Percentiles rank a stretch among this genome's conserved stretches.
phyloP scores from a whole-genome alignment of 768 basidiomycete genomes.

The Mycena floridula region DNA sequence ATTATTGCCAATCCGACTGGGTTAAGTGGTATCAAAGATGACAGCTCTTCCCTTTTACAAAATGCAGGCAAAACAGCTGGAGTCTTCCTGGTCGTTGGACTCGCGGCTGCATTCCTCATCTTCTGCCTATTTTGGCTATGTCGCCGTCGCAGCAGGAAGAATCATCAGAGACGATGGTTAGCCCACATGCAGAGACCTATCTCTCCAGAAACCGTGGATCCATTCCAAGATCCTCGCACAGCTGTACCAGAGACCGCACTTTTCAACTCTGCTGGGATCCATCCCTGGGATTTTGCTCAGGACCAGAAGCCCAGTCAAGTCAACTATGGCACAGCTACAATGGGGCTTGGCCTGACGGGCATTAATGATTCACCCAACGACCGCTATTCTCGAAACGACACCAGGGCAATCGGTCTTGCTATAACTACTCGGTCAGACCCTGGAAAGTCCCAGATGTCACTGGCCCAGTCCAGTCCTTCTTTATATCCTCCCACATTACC shows the following conservation, averaged over 20 bases:
- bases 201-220: constrained; percentile 22
- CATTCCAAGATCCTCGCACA: constrained; percentile 28
- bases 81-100: constrained; percentile 64
- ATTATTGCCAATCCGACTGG: constrained; percentile 45
- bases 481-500: constrained; percentile 43
- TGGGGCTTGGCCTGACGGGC: no score
- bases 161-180: constrained; percentile 30
- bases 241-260: no score
- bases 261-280: no score
- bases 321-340: no score
- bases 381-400: no score
- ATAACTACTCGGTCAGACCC: no score
- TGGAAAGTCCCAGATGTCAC: constrained; percentile 22
- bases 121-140: constrained; percentile 36
- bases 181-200: constrained; percentile 27
- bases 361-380: no score
- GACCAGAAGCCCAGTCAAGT: no score
- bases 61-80: constrained; percentile 68
- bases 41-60: constrained; percentile 45
- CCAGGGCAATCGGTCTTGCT: no score
- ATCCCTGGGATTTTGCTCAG: no score
- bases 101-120: constrained; percentile 42
- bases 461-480: constrained; percentile 41
- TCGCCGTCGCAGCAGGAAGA: constrained; percentile 34
- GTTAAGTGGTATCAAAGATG: constrained; percentile 7